phyloP scores from a whole-genome alignment of 2,329 filamentous ascomycete genomes.

The Pyrenophora graminea region DNA sequence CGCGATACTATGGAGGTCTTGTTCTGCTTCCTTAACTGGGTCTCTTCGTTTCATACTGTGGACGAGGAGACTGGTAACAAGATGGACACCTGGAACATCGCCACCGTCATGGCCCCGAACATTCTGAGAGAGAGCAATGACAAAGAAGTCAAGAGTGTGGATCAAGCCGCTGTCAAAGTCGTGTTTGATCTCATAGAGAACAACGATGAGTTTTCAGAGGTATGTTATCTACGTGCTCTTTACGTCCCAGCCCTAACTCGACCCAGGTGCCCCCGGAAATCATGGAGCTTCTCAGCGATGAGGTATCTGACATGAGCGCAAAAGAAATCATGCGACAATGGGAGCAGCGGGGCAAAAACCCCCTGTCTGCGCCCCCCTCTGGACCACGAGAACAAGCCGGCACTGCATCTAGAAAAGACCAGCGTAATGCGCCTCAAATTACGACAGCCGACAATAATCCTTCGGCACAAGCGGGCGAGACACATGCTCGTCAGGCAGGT shows the following conservation, averaged over 20 bases:
- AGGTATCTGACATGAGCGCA: slow-evolving; percentile 84
- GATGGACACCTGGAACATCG: slow-evolving; percentile 98
- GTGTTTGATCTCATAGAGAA: slow-evolving; percentile 88
- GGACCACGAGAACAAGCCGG: slow-evolving; percentile 42
- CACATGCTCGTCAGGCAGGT: slow-evolving; percentile 70
- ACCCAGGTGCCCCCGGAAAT: slow-evolving; percentile 88
- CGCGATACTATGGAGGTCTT: slow-evolving; percentile 93
- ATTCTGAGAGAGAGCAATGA: slow-evolving; percentile 73
- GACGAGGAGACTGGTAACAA: slow-evolving; percentile 97
- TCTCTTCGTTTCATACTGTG: slow-evolving; percentile 93
- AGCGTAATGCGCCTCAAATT: slow-evolving; percentile 58
- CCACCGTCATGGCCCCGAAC: slow-evolving; percentile 96
- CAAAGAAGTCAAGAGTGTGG: slow-evolving; percentile 67
- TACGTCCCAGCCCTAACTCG: slow-evolving; percentile 23
- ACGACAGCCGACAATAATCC: slow-evolving; percentile 87
- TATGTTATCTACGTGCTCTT: slow-evolving; percentile 57
- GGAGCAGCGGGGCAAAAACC: slow-evolving; percentile 74
- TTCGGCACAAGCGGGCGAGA: slow-evolving; percentile 79
- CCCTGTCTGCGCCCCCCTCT: slow-evolving; percentile 58
- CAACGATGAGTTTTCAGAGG: slow-evolving; percentile 97
- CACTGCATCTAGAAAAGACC: slow-evolving; percentile 59
- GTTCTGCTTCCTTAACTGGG: slow-evolving; percentile 96
- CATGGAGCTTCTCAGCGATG: slow-evolving; percentile 82
- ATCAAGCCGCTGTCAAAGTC: slow-evolving; percentile 90
- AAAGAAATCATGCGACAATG: slow-evolving; percentile 97